Conservation (phyloP, 2,329 filamentous ascomycete species). For the Diaporthe capsici region DNA sequence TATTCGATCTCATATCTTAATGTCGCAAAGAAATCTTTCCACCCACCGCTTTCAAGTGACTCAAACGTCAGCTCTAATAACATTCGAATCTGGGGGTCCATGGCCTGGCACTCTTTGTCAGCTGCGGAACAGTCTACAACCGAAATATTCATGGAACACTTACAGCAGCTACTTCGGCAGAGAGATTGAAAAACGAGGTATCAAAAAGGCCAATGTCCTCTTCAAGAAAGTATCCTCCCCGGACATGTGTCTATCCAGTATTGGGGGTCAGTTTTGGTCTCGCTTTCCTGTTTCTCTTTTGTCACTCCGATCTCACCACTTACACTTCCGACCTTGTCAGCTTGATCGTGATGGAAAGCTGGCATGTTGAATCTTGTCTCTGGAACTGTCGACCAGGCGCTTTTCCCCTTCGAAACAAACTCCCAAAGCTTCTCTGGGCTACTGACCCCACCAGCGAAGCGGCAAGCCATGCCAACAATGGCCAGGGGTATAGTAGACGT, state of each 20-base stretch:
- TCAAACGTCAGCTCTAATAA: slow-evolving; percentile 51
- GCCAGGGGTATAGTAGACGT: neutral
- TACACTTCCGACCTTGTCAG: neutral
- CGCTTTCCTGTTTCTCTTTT: neutral
- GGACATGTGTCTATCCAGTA: neutral
- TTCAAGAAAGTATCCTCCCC: slow-evolving; percentile 48
- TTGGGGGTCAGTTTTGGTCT: neutral
- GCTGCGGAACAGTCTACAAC: neutral
- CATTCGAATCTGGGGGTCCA: slow-evolving; percentile 52
- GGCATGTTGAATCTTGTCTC: neutral
- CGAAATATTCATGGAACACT: neutral
- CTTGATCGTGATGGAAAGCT: neutral
- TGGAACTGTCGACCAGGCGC: neutral
- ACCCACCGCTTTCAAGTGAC: slow-evolving; percentile 49
- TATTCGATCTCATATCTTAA: neutral
- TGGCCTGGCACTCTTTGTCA: slow-evolving; percentile 39
- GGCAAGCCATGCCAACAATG: slow-evolving; percentile 47
- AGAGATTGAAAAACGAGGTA: slow-evolving; percentile 49
- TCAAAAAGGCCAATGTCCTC: slow-evolving; percentile 49
- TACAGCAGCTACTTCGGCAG: slow-evolving; percentile 48
- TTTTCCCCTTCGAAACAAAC: neutral
- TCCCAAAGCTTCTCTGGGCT: slow-evolving; percentile 54
- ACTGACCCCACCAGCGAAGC: slow-evolving; percentile 53
- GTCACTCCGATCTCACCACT: neutral
- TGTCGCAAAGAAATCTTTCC: neutral